Evolutionary conservation across 2,329 filamentous ascomycete genomes (phyloP), one percentile per base, ranked within the genome.

Genomic region (Microcyclospora pomicola): DNA sequence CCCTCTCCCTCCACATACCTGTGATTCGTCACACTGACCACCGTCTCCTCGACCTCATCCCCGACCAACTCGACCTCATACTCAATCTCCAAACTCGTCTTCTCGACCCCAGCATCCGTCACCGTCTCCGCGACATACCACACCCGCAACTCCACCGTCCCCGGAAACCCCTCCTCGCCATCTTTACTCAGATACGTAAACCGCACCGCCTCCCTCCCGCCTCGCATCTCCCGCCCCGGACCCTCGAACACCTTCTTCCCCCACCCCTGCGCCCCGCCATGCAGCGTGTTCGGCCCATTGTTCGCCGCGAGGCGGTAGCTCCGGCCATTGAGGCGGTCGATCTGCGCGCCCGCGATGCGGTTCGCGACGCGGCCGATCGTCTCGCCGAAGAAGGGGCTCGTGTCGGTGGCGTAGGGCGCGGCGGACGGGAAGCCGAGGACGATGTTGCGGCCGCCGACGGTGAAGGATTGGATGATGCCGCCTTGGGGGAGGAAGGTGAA

Each of bases 11-110:
- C 19, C 19, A 38, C 28, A 15, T 61, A 85, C 81, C 84, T 92
- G 67, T 98, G 88, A 65, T 96, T 98, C 35, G 91, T 96, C 64
- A 96, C 73, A 63, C 87, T 92, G 58, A 96, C 74, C 31, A 78
- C 78, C 0, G 88, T 96, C 69, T 95, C 88, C n/a, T 87, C 77
- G 10, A 78, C 80, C 35, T 81, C 70, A 42, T 75, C 79, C 2
- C 73, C 55, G 2, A 85, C 70, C 34, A 96, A 69, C 59, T 84
- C 76, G 14, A 82, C 86, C 67, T 94, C 82, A 58, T 92, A 96
- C 60, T 96, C 91, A 35, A 92, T 82, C 40, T 78, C 78, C 40
- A 96, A 63, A 14, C 91, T 74, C 1, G 74, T 76, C 45, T 79
- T 77, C 44, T 79, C 71, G 43, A 71, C 73, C 13, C 73, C 75